Evolutionary conservation across 2,329 filamentous ascomycete genomes (phyloP).

Genomic region (Phialocephala subalpina): DNA sequence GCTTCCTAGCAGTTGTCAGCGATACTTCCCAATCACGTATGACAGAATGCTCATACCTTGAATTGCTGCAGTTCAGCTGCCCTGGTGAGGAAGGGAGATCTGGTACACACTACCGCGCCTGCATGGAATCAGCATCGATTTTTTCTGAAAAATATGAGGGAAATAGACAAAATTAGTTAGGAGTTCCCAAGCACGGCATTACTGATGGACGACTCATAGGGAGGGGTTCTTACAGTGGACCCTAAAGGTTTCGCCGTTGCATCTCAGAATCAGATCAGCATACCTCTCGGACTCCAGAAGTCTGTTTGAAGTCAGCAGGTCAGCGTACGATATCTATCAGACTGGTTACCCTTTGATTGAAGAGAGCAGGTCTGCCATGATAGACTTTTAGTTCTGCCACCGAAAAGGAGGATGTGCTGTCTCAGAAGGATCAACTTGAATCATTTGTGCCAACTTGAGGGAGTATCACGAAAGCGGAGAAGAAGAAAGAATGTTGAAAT

Average conservation of each 20-base stretch:
- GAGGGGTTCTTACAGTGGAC: too few relatives aligned
- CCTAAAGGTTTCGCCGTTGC: background rate
- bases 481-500: background rate
- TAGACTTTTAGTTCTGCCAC: background rate
- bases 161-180: too few relatives aligned
- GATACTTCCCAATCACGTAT: background rate
- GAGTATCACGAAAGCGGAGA: background rate
- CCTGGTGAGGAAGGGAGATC: background rate
- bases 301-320: background rate
- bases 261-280: conserved; percentile 11
- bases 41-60: background rate
- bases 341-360: conserved; percentile 29
- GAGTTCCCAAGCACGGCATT: too few relatives aligned
- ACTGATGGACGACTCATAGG: too few relatives aligned
- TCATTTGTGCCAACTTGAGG: too few relatives aligned
- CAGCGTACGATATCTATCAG: background rate
- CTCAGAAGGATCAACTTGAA: too few relatives aligned
- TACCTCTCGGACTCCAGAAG: conserved; percentile 14
- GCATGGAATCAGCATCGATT: too few relatives aligned
- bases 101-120: conserved; percentile 13
- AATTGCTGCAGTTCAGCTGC: conserved; percentile 12
- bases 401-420: background rate
- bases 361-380: background rate
- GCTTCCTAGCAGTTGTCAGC: conserved; percentile 10
- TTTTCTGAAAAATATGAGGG: too few relatives aligned